Evolutionary conservation across 495 filamentous ascomycete genomes (phyloP).

Genomic region (Aspergillus cavernicola): DNA sequence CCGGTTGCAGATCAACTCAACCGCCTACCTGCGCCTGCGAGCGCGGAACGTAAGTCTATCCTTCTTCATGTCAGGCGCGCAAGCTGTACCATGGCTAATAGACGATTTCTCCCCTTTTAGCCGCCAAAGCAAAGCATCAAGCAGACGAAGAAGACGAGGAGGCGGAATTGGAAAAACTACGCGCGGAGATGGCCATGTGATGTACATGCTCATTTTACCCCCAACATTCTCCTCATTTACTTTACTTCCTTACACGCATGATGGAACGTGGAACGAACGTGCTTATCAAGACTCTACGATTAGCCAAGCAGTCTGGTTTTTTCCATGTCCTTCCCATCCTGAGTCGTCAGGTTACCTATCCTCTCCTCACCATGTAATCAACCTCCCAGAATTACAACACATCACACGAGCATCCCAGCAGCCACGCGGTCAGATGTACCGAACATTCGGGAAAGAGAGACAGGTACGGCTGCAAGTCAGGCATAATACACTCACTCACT

Average conservation of each 20-base stretch:
- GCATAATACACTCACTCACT: too few species aligned
- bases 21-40: constrained; percentile 66
- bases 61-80: neutral
- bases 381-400: too few species aligned
- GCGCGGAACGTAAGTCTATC: constrained; percentile 65
- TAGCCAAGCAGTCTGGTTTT: neutral
- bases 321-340: neutral
- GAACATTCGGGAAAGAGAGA: too few species aligned
- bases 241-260: constrained; percentile 3
- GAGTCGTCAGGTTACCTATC: neutral
- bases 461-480: too few species aligned
- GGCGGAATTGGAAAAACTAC: constrained; percentile 86
- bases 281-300: neutral
- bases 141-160: constrained; percentile 84
- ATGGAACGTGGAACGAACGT: neutral
- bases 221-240: neutral
- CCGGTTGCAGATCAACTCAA: constrained; percentile 68
- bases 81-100: neutral
- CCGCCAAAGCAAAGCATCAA: constrained; percentile 50
- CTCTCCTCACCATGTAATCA: neutral
- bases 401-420: too few species aligned
- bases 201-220: neutral
- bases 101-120: constrained; percentile 5
- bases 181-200: constrained; percentile 94
- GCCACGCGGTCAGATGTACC: too few species aligned